Evolutionary conservation across 148 eudicot species (phyloP).

Genomic region (Oxyria digyna): DNA sequence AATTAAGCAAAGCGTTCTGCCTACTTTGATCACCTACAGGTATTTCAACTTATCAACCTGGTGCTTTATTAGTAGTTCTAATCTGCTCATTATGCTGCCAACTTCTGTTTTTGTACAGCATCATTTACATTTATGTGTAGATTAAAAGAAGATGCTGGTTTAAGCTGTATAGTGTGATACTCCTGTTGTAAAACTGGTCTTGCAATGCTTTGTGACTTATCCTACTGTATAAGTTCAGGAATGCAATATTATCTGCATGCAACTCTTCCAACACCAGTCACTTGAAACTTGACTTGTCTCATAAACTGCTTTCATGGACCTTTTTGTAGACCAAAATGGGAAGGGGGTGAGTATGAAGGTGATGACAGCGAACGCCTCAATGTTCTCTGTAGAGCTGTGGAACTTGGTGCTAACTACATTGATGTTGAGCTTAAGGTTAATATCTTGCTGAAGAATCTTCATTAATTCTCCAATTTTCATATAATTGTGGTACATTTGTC

Average conservation of each 20-base stretch:
- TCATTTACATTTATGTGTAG: neutral
- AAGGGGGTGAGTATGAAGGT: slow-evolving; percentile 47
- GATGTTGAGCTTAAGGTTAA: slow-evolving; percentile 66
- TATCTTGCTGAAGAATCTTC: neutral
- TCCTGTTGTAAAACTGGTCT: neutral
- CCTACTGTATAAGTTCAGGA: neutral
- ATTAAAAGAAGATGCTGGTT: neutral
- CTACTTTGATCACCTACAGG: slow-evolving; percentile 84
- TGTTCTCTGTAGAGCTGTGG: slow-evolving; percentile 36
- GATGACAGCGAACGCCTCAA: slow-evolving; percentile 36
- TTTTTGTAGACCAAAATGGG: slow-evolving; percentile 40
- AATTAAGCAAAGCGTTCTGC: slow-evolving; percentile 48
- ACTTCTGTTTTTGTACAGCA: neutral
- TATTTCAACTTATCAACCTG: slow-evolving; percentile 7
- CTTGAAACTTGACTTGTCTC: neutral
- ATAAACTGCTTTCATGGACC: neutral
- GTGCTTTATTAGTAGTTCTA: neutral
- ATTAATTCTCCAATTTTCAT: neutral
- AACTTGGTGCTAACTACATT: slow-evolving; percentile 56
- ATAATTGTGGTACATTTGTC: neutral
- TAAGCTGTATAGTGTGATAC: neutral
- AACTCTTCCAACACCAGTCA: neutral
- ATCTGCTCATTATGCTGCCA: neutral
- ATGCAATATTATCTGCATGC: neutral
- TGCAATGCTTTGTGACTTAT: neutral